A percentile compares a stretch with the other conserved stretches of the same genome.
Conservation (phyloP, 1,284 basidiomycete species). For the Fomitopsis schrenkii region DNA sequence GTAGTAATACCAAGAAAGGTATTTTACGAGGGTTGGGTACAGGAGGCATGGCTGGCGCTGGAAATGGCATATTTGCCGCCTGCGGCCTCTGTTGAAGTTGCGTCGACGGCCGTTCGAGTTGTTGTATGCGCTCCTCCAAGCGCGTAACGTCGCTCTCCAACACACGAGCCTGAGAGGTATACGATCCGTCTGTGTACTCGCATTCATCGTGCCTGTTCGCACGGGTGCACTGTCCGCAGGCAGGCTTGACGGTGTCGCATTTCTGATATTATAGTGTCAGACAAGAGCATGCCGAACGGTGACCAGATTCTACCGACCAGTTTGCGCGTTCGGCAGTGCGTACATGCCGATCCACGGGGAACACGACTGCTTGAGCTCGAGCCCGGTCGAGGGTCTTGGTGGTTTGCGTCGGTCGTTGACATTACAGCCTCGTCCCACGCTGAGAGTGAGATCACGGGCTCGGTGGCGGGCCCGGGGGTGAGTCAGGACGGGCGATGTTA, state of each 20-base stretch:
- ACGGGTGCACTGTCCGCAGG: conserved; percentile 24
- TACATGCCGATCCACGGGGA: neutral
- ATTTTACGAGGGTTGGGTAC: neutral
- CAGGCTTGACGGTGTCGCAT: conserved; percentile 11
- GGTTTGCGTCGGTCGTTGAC: neutral
- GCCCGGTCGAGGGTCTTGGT: neutral
- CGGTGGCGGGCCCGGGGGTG: neutral
- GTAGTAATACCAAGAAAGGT: neutral
- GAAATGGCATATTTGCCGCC: no score
- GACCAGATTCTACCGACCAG: neutral
- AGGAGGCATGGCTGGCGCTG: neutral
- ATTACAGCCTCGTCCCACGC: neutral
- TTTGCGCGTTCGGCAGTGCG: neutral
- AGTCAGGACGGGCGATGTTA: neutral
- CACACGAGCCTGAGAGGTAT: conserved; percentile 10
- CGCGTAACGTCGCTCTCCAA: neutral
- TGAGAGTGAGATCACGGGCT: neutral
- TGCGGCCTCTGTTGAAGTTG: no score
- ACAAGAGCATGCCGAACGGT: neutral
- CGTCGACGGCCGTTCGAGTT: neutral
- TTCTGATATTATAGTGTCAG: neutral
- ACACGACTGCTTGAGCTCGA: neutral
- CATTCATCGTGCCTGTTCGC: conserved; percentile 22
- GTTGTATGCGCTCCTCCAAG: neutral
- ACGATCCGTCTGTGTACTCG: conserved; percentile 25